phyloP scores from a whole-genome alignment of 129 eudicot genomes.

The Tagetes patula region DNA sequence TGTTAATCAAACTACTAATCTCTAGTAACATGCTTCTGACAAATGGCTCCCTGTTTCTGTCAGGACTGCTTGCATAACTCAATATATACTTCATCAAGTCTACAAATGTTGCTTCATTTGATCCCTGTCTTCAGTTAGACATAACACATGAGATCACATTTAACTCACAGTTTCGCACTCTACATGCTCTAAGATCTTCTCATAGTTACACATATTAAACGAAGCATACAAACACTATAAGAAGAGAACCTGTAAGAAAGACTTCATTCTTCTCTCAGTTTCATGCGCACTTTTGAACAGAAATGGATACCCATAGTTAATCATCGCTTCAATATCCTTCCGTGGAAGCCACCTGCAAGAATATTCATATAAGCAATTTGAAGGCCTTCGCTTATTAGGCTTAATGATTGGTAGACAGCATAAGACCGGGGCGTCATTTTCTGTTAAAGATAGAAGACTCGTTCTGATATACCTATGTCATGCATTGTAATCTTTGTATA shows the following conservation, averaged over 20 bases:
- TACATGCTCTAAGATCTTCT: background rate
- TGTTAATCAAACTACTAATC: constrained; percentile 34
- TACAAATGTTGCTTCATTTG: constrained; percentile 53
- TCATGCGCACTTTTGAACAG: constrained; percentile 62
- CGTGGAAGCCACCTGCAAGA: constrained; percentile 59
- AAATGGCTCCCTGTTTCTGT: constrained; percentile 44
- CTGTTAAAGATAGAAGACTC: too few species aligned
- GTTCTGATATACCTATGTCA: too few species aligned
- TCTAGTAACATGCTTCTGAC: constrained; percentile 59
- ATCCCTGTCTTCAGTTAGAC: constrained; percentile 49
- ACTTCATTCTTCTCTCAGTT: constrained; percentile 65
- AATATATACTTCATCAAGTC: constrained; percentile 80
- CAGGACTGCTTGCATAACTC: constrained; percentile 78
- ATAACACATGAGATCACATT: constrained; percentile 2
- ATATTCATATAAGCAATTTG: background rate
- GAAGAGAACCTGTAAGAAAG: constrained; percentile 50
- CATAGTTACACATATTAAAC: constrained; percentile 1
- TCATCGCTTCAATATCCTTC: constrained; percentile 61
- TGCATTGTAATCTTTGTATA: too few species aligned
- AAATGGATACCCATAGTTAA: constrained; percentile 61
- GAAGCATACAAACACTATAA: constrained; percentile 7
- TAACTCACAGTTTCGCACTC: background rate
- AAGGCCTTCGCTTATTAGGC: too few species aligned
- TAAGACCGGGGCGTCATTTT: too few species aligned
- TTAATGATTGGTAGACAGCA: too few species aligned